phyloP scores from a whole-genome alignment of 345 rosid species.

The Sapria himalayana region DNA sequence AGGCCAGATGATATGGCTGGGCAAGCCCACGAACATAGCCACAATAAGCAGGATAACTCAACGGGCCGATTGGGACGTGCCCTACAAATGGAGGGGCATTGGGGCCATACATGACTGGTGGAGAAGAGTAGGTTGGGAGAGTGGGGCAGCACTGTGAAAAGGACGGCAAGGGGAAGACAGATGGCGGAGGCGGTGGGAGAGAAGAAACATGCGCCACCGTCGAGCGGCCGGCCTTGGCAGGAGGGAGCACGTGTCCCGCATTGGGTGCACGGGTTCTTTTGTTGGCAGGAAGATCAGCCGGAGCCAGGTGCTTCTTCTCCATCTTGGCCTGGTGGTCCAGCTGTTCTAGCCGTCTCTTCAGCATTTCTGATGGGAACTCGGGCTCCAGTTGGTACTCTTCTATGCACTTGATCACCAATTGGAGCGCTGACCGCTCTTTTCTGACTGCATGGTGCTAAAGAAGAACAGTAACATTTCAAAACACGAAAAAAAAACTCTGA shows the following conservation, averaged over 20 bases:
- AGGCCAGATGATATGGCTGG: constrained; percentile 67
- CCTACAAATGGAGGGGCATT: constrained; percentile 26
- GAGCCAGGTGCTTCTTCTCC: constrained; percentile 77
- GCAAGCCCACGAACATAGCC: constrained; percentile 34
- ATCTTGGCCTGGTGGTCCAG: constrained; percentile 86
- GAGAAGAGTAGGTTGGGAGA: constrained; percentile 45
- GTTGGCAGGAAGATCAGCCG: constrained; percentile 71
- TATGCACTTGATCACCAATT: constrained; percentile 80
- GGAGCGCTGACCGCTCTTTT: constrained; percentile 87
- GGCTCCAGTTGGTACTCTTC: constrained; percentile 90
- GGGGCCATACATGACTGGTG: constrained; percentile 41
- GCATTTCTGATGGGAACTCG: constrained; percentile 77
- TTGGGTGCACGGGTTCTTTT: constrained; percentile 77
- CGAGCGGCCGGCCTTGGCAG: constrained; percentile 93
- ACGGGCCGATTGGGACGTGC: constrained; percentile 32
- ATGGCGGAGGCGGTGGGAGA: constrained; percentile 52
- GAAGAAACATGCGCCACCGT: constrained; percentile 88
- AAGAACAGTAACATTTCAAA: constrained; percentile 3
- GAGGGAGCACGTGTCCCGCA: constrained; percentile 97
- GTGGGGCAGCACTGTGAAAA: constrained; percentile 52
- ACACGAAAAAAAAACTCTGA: too few species aligned
- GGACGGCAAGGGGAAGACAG: constrained; percentile 64
- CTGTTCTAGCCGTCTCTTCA: constrained; percentile 91
- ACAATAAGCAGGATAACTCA: constrained; percentile 42
- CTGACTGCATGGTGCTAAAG: constrained; percentile 58